Evolutionary conservation across 495 filamentous ascomycete genomes (phyloP), one percentile per base, ranked within the genome.

Genomic region (Penicillium bialowiezense): DNA sequence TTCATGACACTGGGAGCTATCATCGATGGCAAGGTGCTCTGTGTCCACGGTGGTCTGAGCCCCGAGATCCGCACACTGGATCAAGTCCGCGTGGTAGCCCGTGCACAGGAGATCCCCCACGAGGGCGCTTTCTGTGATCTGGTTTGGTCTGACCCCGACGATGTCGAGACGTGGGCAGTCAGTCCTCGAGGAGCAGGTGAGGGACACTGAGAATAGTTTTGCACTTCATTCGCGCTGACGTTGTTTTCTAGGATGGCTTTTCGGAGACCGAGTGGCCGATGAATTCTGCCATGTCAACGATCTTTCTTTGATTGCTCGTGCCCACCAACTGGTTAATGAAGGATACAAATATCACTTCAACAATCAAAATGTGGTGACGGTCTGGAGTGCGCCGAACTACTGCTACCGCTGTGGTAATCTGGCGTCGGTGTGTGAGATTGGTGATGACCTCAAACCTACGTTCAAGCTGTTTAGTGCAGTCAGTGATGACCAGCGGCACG

Each of bases 201-300:
- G 69, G 48, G 23, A 39, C 24, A 49, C n/a, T n/a, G 3, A 3
- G 3, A 0, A 1, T n/a, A 18, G 37, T 17, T 28, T 5, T 23
- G 4, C 9, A 5, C 1, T 7, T 34, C 2, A 5, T 15, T 6
- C 14, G 7, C 18, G 8, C 23, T 52, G n/a, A 45, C 32, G 23
- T 31, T 34, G n/a, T 9, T 40, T 18, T 50, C 26, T 37, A 76
- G 73, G 93, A 8, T 98, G 93, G 93, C 74, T 98, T 5, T 98
- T 98, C 63, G 93, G 93, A 15, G 89, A 97, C 59, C 96, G 97
- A 70, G 91, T 98, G 5, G 89, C 91, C 3, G 91, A 87, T n/a
- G 93, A 97, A 74, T 98, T 98, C 75, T 97, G 96, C 69, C 92
- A 97, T 57, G 93, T 97, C 56, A 98, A 98, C 60, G 89, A 89